Conservation (phyloP, 192 early-diverging fungal genomes). For the Gamsiella multidivaricata region DNA sequence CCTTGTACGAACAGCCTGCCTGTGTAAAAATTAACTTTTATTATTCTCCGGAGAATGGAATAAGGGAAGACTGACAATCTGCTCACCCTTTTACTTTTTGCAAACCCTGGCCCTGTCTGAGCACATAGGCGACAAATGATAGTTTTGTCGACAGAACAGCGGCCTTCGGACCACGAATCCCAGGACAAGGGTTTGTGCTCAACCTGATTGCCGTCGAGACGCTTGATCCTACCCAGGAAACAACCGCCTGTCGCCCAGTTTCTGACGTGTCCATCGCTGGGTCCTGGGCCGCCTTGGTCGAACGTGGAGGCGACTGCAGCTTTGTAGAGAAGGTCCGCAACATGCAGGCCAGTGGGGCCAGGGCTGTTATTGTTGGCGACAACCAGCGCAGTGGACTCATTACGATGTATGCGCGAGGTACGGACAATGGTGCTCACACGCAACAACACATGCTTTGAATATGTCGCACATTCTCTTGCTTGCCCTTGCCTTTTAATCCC, state of each 20-base stretch:
- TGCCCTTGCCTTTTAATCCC: not conserved
- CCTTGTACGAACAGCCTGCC: constrained; percentile 37
- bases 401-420: constrained; percentile 86
- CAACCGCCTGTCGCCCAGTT: constrained; percentile 66
- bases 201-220: constrained; percentile 67
- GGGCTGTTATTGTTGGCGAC: constrained; percentile 91
- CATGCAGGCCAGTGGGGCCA: constrained; percentile 88
- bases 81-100: too few relatives aligned
- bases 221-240: constrained; percentile 63
- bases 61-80: too few relatives aligned
- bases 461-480: constrained; percentile 7
- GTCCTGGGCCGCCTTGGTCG: constrained; percentile 87
- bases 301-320: constrained; percentile 84
- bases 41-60: not conserved
- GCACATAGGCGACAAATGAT: constrained; percentile 64
- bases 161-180: constrained; percentile 85
- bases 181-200: constrained; percentile 78
- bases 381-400: constrained; percentile 76
- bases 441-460: too few relatives aligned
- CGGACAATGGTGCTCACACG: constrained; percentile 9
- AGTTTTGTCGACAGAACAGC: constrained; percentile 76
- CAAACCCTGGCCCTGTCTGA: too few relatives aligned
- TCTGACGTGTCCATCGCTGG: constrained; percentile 47
- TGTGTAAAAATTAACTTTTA: not conserved
- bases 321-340: constrained; percentile 92